Conservation (phyloP, 2,329 filamentous ascomycete genomes). For the Penicillium fuscoglaucum region DNA sequence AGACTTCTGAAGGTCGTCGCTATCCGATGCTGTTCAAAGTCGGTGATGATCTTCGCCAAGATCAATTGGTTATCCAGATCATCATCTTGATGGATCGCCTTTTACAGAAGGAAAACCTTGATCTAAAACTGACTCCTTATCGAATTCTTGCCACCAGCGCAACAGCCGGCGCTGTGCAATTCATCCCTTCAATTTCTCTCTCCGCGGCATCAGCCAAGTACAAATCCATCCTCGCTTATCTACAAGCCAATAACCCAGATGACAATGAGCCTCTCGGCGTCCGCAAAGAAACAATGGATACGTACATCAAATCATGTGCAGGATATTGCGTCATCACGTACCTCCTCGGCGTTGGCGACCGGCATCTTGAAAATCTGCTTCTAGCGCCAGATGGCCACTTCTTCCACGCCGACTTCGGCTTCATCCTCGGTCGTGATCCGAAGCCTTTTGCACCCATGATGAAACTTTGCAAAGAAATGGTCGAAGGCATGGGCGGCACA, state of each 20-base stretch:
- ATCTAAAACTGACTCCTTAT: constrained; percentile 92
- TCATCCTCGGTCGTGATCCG: constrained; percentile 93
- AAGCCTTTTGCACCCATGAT: constrained; percentile 97
- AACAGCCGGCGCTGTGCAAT: constrained; percentile 87
- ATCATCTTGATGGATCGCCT: constrained; percentile 98
- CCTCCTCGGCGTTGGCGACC: constrained; percentile 90
- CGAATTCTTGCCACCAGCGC: constrained; percentile 93
- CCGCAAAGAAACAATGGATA: constrained; percentile 89
- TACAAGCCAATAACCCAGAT: constrained; percentile 87
- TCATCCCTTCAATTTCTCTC: constrained; percentile 81
- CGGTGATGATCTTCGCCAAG: constrained; percentile 92
- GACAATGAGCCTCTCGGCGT: constrained; percentile 77
- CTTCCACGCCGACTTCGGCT: constrained; percentile 98
- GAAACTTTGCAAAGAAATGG: constrained; percentile 97
- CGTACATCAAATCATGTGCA: constrained; percentile 91
- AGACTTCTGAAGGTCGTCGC: constrained; percentile 70
- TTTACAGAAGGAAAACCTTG: constrained; percentile 91
- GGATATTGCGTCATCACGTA: constrained; percentile 99
- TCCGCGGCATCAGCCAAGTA: constrained; percentile 82
- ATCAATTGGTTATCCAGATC: constrained; percentile 95
- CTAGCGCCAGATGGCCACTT: constrained; percentile 89
- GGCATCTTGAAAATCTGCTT: constrained; percentile 92
- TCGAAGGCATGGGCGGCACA: constrained; percentile 93
- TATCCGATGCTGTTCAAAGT: constrained; percentile 98
- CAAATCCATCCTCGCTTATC: constrained; percentile 74